These are phyloP conservation scores for Protea cynaroides DNA, from an alignment of 164 flowering plant species.

Conservation along the genomic window DNA sequence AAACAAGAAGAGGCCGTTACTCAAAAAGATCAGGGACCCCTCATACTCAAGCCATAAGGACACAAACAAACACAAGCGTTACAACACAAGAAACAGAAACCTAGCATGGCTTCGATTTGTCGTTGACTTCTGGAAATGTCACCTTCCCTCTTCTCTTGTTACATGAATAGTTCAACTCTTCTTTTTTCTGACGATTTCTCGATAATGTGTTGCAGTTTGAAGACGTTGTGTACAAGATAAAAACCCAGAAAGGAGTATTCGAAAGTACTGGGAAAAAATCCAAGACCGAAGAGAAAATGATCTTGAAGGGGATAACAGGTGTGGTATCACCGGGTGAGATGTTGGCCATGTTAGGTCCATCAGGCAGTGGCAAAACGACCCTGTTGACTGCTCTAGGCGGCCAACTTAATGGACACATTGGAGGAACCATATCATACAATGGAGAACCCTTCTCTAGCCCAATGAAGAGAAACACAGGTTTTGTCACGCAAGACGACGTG, in stretches of 20 bases:
- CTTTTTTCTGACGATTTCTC: too few species aligned
- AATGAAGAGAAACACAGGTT: constrained; percentile 61
- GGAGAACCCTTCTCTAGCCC: constrained; percentile 42
- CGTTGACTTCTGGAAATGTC: too few species aligned
- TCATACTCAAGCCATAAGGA: too few species aligned
- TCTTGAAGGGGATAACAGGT: constrained; percentile 59
- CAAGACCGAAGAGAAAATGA: constrained; percentile 27
- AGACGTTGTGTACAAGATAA: constrained; percentile 44
- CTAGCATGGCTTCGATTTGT: too few species aligned
- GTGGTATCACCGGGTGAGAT: constrained; percentile 65
- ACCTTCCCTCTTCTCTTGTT: too few species aligned
- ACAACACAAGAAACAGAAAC: too few species aligned
- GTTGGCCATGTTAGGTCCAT: constrained; percentile 82
- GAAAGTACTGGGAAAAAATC: background rate
- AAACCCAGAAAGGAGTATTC: constrained; percentile 10
- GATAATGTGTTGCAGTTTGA: constrained; percentile 34
- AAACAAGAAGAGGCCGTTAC: too few species aligned
- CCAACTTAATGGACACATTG: constrained; percentile 36
- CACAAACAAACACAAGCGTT: too few species aligned
- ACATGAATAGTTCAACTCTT: too few species aligned
- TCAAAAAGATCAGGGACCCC: too few species aligned
- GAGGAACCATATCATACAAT: constrained; percentile 60
- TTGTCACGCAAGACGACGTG: constrained; percentile 76
- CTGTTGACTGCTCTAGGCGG: constrained; percentile 70
- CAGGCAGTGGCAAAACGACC: constrained; percentile 89